Conservation (phyloP, 176 grass and related monocot species). For the Triticum dicoccoides region DNA sequence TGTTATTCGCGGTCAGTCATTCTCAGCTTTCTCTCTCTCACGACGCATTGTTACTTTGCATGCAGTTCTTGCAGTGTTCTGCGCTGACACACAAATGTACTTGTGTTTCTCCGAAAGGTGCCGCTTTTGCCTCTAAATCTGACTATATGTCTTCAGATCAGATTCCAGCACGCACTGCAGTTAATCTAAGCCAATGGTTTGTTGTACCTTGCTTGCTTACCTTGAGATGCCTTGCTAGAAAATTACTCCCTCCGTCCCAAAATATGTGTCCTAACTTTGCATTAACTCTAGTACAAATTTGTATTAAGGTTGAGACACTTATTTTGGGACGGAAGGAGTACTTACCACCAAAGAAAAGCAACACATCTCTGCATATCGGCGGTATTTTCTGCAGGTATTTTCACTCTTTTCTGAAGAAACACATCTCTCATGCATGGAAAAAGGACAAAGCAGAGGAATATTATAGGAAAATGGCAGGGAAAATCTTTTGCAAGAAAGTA, state of each 20-base stretch:
- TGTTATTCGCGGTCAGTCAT: conserved; percentile 26
- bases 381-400: not conserved
- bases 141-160: conserved; percentile 20
- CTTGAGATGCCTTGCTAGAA: too few relatives aligned
- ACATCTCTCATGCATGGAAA: conserved; percentile 2
- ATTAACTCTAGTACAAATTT: too few relatives aligned
- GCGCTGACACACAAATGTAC: conserved; percentile 35
- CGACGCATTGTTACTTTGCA: not conserved
- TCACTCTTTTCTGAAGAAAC: conserved; percentile 2
- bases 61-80: conserved; percentile 6
- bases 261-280: too few relatives aligned
- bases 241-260: too few relatives aligned
- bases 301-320: too few relatives aligned
- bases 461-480: not conserved
- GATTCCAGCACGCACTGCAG: conserved; percentile 20
- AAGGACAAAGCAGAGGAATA: not conserved
- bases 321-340: too few relatives aligned
- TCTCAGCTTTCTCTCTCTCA: conserved; percentile 10
- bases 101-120: conserved; percentile 28
- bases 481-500: conserved; percentile 18
- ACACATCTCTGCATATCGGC: too few relatives aligned
- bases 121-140: conserved; percentile 21
- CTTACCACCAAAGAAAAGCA: too few relatives aligned
- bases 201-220: not conserved
- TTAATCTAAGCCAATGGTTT: not conserved